A percentile compares a stretch with the other conserved stretches of the same genome.
phyloP scores from a whole-genome alignment of 73 alveolate species.

The Tetrahymena thermophila region DNA sequence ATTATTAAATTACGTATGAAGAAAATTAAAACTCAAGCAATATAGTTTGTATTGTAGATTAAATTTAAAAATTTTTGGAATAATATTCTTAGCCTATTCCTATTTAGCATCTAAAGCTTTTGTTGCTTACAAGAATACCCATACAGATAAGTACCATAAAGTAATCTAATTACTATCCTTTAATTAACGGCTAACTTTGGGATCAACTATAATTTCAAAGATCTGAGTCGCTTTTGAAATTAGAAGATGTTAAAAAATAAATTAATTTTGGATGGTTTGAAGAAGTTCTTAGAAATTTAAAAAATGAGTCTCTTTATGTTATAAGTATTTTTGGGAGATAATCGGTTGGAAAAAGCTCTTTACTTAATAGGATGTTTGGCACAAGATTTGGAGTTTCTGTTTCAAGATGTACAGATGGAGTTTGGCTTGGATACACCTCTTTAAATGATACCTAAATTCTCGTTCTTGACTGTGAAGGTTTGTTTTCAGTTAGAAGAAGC shows the following conservation, averaged over 20 bases:
- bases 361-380: constrained; percentile 61
- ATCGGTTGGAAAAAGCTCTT: constrained; percentile 65
- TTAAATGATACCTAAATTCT: constrained; percentile 13
- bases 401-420: constrained; percentile 73
- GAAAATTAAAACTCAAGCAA: neutral
- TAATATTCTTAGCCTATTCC: neutral
- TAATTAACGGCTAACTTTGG: neutral
- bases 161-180: neutral
- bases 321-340: constrained; percentile 44
- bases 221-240: neutral
- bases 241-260: neutral
- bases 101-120: neutral
- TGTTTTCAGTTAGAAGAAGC: constrained; percentile 56
- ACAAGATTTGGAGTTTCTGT: constrained; percentile 71
- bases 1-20: neutral
- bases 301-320: neutral
- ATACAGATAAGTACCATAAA: neutral
- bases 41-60: neutral
- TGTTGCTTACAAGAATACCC: neutral
- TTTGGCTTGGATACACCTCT: constrained; percentile 47
- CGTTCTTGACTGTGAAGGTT: constrained; percentile 65
- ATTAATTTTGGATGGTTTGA: neutral
- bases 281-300: neutral
- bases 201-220: neutral
- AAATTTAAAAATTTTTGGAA: neutral